Conservation (phyloP, 2,329 filamentous ascomycete species). For the Orbilia blumenaviensis region DNA sequence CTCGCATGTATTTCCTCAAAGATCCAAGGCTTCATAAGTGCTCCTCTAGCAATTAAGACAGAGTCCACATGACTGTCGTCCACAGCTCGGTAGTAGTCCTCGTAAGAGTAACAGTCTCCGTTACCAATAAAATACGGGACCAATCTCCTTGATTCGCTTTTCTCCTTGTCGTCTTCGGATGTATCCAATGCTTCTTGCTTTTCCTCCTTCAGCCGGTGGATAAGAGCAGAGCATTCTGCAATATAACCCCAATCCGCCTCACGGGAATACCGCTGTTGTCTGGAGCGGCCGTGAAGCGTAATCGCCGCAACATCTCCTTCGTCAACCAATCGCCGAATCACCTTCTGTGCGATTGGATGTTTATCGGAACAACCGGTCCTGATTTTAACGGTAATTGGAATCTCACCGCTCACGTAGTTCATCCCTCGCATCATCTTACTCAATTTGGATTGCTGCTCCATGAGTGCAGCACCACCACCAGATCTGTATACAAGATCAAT, state of each 20-base stretch:
- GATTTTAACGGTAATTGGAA: conserved; percentile 94
- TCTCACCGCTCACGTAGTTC: conserved; percentile 88
- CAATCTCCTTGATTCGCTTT: conserved; percentile 35
- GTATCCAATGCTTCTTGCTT: conserved; percentile 77
- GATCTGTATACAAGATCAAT: conserved; percentile 92
- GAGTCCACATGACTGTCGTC: conserved; percentile 81
- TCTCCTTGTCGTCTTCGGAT: conserved; percentile 71
- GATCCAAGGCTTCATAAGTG: conserved; percentile 96
- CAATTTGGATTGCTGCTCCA: conserved; percentile 86
- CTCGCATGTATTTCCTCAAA: conserved; percentile 94
- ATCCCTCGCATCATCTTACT: conserved; percentile 96
- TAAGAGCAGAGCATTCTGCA: conserved; percentile 82
- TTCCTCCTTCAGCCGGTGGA: conserved; percentile 79
- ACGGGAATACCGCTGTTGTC: conserved; percentile 92
- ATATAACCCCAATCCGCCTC: conserved; percentile 97
- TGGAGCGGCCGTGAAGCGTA: conserved; percentile 89
- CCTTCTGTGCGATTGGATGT: conserved; percentile 79
- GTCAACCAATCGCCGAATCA: conserved; percentile 83
- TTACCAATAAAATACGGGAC: conserved; percentile 85
- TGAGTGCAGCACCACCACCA: conserved; percentile 87
- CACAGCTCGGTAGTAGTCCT: conserved; percentile 83
- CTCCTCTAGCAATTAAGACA: conserved; percentile 97
- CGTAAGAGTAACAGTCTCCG: conserved; percentile 92
- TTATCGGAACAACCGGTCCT: conserved; percentile 86
- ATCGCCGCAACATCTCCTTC: conserved; percentile 92